Evolutionary conservation across 352 stramenopile species (phyloP), one percentile per base, ranked within the genome.

Genomic region (Blastocystis sp.): DNA sequence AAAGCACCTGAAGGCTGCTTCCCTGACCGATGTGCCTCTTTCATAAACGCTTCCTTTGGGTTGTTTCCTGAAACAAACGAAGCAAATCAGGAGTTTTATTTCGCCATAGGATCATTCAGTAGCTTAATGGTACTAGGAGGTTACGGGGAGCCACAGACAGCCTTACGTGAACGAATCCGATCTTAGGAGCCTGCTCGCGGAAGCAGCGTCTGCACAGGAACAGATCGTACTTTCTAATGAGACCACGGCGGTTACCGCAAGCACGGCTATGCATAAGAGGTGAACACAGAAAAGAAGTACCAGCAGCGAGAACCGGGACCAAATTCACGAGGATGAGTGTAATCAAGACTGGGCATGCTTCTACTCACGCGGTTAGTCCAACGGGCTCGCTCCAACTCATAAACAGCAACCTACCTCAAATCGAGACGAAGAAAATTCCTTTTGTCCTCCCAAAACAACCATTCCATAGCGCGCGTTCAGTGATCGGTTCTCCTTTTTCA

Each of bases 181-280:
- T 97, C 90, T 97, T 92, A 87, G 91, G 94, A 89, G 94, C 94
- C 90, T 94, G 93, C 91, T 96, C 93, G 77, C 94, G 92, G 93
- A 98, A 98, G 93, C 95, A 98, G 89, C 95, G 94, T 91, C 95
- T 94, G 93, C 95, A 98, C 93, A 97, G 96, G 91, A 96, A 95
- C 89, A 98, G 90, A 91, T 94, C 90, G 91, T 98, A 98, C 92
- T 98, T 98, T 91, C 94, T 92, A 92, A 98, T 98, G 86, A 98
- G 90, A 91, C 93, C 93, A 92, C 92, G 92, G 81, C 93, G 95
- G 76, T 93, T 95, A 90, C 94, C 92, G 92, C 93, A 96, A 90
- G 94, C 92, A 88, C 93, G 93, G 92, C 93, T 89, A 80, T 45
- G 79, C 4, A 71, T 61, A 28, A 61, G 56, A 11, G 43, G 23